These are phyloP conservation scores for Aphanomyces euteiches DNA, from an alignment of 352 stramenopile species.

Conservation along the genomic window DNA sequence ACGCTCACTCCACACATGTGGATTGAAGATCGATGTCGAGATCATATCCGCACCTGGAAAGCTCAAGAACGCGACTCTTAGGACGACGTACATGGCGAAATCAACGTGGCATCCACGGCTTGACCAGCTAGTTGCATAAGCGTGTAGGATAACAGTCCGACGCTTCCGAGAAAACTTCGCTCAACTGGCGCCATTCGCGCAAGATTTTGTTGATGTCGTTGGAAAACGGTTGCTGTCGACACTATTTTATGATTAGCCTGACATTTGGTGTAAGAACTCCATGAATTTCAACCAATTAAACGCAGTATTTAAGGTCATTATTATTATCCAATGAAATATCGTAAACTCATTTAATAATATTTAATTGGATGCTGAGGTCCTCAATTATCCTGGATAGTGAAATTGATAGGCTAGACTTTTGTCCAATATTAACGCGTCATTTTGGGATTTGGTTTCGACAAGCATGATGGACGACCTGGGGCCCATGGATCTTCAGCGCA, in stretches of 20 bases:
- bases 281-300: not conserved
- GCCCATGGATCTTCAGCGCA: not conserved
- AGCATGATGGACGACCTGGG: not conserved
- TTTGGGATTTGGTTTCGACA: not conserved
- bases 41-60: slow-evolving; percentile 26
- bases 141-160: slow-evolving; percentile 18
- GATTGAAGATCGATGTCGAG: slow-evolving; percentile 61
- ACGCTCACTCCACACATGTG: slow-evolving; percentile 65
- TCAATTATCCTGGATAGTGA: not conserved
- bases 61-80: not conserved
- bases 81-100: slow-evolving; percentile 22
- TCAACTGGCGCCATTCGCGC: slow-evolving; percentile 7
- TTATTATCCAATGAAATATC: not conserved
- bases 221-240: too few species aligned
- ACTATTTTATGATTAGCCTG: too few species aligned
- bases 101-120: slow-evolving; percentile 17
- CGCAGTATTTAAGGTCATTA: not conserved
- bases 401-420: not conserved
- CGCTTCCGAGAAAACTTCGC: slow-evolving; percentile 3
- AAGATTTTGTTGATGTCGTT: not conserved
- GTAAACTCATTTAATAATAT: too few species aligned
- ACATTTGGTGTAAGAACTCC: not conserved
- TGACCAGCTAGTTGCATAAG: slow-evolving; percentile 26
- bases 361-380: not conserved
- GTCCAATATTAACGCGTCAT: not conserved